A percentile compares a stretch with the other conserved stretches of the same genome.
Evolutionary conservation across 352 stramenopile species (phyloP).

Genomic region (Aphanomyces invadans): DNA sequence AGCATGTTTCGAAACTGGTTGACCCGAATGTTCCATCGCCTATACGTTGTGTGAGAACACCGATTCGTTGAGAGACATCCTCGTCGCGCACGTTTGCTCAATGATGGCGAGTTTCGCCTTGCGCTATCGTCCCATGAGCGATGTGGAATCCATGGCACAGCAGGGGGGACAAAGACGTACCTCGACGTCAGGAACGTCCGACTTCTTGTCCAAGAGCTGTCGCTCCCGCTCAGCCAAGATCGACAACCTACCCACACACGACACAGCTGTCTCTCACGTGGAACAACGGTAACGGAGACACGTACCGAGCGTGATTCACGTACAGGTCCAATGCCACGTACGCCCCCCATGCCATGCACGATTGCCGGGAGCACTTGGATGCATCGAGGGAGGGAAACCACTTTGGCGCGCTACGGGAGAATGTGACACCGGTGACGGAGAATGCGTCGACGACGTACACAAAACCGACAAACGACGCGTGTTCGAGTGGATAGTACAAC

Average conservation of each 20-base stretch:
- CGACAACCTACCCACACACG: conserved; percentile 56
- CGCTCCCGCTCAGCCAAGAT: conserved; percentile 53
- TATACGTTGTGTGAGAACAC: not conserved
- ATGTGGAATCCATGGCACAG: conserved; percentile 3
- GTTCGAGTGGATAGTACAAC: conserved; percentile 78
- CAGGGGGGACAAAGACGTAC: conserved; percentile 39
- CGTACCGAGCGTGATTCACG: conserved; percentile 60
- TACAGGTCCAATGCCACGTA: conserved; percentile 77
- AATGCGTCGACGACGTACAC: conserved; percentile 38
- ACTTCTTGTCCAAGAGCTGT: conserved; percentile 37
- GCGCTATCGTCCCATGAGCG: conserved; percentile 28
- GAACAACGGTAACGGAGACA: not conserved
- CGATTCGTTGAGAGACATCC: not conserved
- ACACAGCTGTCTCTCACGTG: too few species aligned
- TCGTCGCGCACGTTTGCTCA: conserved; percentile 17
- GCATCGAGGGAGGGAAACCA: conserved; percentile 59
- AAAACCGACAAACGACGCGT: conserved; percentile 76
- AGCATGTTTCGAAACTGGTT: conserved; percentile 70
- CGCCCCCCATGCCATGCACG: conserved; percentile 59
- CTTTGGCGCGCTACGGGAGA: conserved; percentile 50
- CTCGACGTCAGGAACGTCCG: conserved; percentile 29
- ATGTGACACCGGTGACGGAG: not conserved
- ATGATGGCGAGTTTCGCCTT: conserved; percentile 37
- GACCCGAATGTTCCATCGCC: not conserved
- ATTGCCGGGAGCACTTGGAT: conserved; percentile 54